Conservation (phyloP, 345 rosid species). For the Erucastrum elatum region DNA sequence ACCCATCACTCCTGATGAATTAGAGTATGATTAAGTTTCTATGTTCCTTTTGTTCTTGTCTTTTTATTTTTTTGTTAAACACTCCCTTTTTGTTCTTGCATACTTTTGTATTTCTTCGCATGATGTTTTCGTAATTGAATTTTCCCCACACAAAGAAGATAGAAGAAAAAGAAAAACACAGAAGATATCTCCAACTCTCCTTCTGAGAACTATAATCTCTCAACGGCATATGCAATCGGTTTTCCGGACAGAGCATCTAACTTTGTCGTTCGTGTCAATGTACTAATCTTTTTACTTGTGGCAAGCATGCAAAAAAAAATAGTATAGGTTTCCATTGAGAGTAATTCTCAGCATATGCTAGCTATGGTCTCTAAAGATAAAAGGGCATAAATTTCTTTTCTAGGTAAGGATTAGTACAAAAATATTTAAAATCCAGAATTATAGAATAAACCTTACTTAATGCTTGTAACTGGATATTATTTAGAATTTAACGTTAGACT, state of each 20-base stretch:
- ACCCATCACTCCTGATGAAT: constrained; percentile 81
- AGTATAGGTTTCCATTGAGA: constrained; percentile 21
- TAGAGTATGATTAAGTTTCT: constrained; percentile 73
- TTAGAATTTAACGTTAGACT: constrained; percentile 21
- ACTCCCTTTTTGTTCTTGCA: neutral
- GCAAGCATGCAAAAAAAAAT: neutral
- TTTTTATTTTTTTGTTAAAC: neutral
- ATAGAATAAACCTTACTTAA: constrained; percentile 34
- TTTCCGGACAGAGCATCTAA: constrained; percentile 11
- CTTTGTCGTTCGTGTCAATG: neutral
- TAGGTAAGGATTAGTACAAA: constrained; percentile 8
- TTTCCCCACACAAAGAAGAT: neutral
- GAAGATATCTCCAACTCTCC: neutral
- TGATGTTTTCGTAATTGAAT: neutral
- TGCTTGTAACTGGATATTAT: constrained; percentile 19
- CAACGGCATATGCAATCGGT: constrained; percentile 12
- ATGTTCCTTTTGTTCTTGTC: neutral
- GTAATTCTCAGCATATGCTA: constrained; percentile 41
- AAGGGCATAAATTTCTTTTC: neutral
- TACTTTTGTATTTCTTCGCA: neutral
- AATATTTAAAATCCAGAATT: constrained; percentile 13
- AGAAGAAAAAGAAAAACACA: constrained; percentile 16
- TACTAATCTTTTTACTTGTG: neutral
- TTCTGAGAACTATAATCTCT: constrained; percentile 32
- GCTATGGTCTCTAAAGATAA: constrained; percentile 10